phyloP scores from a whole-genome alignment of 2,329 filamentous ascomycete genomes.

The Parafenestella ontariensis region DNA sequence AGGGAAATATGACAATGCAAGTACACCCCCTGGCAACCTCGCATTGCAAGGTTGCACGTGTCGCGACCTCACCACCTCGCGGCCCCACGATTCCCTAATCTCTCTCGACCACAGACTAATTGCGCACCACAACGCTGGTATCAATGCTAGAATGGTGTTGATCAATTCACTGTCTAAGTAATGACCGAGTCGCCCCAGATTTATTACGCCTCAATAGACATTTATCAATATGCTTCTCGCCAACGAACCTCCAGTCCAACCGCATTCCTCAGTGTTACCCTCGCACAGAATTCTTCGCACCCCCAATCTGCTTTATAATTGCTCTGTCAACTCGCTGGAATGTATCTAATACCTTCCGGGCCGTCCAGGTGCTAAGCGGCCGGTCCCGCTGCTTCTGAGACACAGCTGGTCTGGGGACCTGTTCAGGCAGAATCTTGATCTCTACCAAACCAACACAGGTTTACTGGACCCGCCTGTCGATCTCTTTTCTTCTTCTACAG shows the following conservation, averaged over 20 bases:
- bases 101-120: constrained; percentile 9
- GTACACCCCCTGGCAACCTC: constrained; percentile 19
- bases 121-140: constrained; percentile 2
- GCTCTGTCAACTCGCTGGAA: constrained; percentile 18
- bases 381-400: constrained; percentile 34
- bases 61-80: constrained; percentile 14
- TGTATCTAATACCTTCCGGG: constrained; percentile 22
- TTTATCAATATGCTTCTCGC: constrained; percentile 14
- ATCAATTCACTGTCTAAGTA: neutral
- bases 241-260: constrained; percentile 16
- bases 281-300: constrained; percentile 24
- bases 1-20: constrained; percentile 26
- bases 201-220: neutral
- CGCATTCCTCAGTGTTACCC: constrained; percentile 21
- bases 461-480: constrained; percentile 9
- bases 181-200: neutral
- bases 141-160: constrained; percentile 7
- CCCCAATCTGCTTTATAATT: constrained; percentile 3
- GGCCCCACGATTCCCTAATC: constrained; percentile 4
- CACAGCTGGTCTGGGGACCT: constrained; percentile 29
- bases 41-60: constrained; percentile 16
- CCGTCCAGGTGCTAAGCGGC: constrained; percentile 17
- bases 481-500: constrained; percentile 10
- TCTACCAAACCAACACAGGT: constrained; percentile 19
- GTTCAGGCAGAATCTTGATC: constrained; percentile 35